These are phyloP conservation scores for Phialophora verrucosa DNA, from an alignment of 2,329 filamentous ascomycete species.

Conservation along the genomic window DNA sequence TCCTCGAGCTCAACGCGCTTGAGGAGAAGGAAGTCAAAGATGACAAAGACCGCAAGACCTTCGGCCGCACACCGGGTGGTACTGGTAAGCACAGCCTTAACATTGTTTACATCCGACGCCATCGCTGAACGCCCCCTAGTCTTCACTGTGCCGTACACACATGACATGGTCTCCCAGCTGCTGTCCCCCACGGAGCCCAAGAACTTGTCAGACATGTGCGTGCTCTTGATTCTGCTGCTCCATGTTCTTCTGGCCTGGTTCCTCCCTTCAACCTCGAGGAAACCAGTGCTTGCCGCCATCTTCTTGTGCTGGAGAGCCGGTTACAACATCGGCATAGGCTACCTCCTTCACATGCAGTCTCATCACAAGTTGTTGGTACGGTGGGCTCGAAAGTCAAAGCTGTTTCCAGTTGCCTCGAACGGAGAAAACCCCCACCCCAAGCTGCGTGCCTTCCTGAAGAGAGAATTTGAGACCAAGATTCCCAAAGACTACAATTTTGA, in stretches of 20 bases:
- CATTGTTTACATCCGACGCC: not conserved
- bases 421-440: constrained; percentile 81
- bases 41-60: constrained; percentile 73
- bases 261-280: constrained; percentile 71
- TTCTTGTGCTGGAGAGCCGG: constrained; percentile 91
- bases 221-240: constrained; percentile 76
- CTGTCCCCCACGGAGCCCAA: constrained; percentile 94
- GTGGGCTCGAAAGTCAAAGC: constrained; percentile 83
- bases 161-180: constrained; percentile 98
- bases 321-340: constrained; percentile 94
- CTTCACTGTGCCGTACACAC: constrained; percentile 92
- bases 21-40: constrained; percentile 53
- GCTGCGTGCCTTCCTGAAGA: constrained; percentile 82
- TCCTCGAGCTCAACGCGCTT: constrained; percentile 57
- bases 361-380: constrained; percentile 82
- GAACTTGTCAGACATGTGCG: constrained; percentile 83
- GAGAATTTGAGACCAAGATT: constrained; percentile 93
- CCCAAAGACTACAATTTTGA: constrained; percentile 92
- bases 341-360: constrained; percentile 86
- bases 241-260: constrained; percentile 76
- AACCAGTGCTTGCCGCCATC: constrained; percentile 77
- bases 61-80: constrained; percentile 87
- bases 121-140: constrained; percentile 59
- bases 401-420: constrained; percentile 83
- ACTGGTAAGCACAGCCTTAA: constrained; percentile 69